Percentiles rank a stretch among this genome's conserved stretches.
Conservation (phyloP, 352 stramenopile genomes). For the Elongisporangium senticosum region DNA sequence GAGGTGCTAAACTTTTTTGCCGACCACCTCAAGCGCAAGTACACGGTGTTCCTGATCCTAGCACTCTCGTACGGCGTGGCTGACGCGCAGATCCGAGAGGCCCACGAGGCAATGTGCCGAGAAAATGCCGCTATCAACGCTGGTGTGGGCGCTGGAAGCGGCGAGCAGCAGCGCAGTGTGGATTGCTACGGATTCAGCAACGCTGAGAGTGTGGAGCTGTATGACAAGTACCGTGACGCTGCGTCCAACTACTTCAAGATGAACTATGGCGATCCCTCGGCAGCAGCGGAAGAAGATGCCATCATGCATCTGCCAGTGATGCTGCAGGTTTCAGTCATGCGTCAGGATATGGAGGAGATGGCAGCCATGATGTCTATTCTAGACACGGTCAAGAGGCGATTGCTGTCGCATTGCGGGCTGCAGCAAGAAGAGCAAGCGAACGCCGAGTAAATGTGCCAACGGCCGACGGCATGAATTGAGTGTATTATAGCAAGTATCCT, state of each 20-base stretch:
- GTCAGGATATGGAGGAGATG: constrained; percentile 63
- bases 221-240: constrained; percentile 82
- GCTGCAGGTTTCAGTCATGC: constrained; percentile 72
- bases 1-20: constrained; percentile 80
- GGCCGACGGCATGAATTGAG: background rate
- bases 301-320: constrained; percentile 89
- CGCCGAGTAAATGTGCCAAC: constrained; percentile 18
- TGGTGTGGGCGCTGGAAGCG: constrained; percentile 66
- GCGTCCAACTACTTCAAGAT: constrained; percentile 81
- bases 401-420: constrained; percentile 44
- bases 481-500: too few species aligned
- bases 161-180: constrained; percentile 39
- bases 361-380: constrained; percentile 73
- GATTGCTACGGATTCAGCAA: constrained; percentile 73
- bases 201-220: constrained; percentile 66
- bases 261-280: constrained; percentile 75
- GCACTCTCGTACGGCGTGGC: constrained; percentile 68
- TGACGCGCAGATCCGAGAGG: constrained; percentile 75
- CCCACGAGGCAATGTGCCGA: constrained; percentile 76
- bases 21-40: constrained; percentile 84
- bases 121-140: constrained; percentile 71
- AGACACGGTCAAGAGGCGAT: constrained; percentile 61
- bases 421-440: constrained; percentile 27
- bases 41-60: constrained; percentile 83
- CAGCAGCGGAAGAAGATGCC: constrained; percentile 81